Conservation (phyloP, 306 rosid species). For the Cicer bijugum region DNA sequence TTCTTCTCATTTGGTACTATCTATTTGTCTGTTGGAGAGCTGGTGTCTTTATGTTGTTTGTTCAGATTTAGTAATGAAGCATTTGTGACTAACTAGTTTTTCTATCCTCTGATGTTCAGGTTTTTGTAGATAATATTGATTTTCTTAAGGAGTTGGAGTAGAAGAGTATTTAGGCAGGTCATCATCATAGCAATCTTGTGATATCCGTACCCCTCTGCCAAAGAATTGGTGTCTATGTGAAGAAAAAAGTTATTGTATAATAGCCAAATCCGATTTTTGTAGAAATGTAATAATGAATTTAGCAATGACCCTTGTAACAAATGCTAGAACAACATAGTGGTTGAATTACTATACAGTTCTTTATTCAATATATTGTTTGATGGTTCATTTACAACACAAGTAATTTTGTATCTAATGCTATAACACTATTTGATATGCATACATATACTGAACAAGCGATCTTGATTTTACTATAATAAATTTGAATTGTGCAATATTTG, state of each 20-base stretch:
- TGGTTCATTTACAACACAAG: neutral
- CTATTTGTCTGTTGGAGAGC: slow-evolving; percentile 37
- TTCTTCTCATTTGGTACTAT: slow-evolving; percentile 20
- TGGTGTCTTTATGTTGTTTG: neutral
- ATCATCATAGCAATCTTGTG: slow-evolving; percentile 35
- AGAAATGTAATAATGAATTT: slow-evolving; percentile 55
- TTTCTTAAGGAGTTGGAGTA: slow-evolving; percentile 92
- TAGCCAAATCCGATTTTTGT: slow-evolving; percentile 65
- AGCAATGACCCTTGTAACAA: slow-evolving; percentile 39
- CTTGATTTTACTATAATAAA: neutral
- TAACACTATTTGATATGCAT: neutral
- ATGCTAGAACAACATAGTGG: slow-evolving; percentile 1
- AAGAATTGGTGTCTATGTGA: slow-evolving; percentile 42
- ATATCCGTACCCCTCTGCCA: slow-evolving; percentile 43
- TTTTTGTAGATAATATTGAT: slow-evolving; percentile 95
- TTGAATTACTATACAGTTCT: slow-evolving; percentile 9
- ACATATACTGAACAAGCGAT: neutral
- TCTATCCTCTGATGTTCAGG: slow-evolving; percentile 57
- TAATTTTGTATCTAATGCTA: neutral
- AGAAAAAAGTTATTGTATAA: slow-evolving; percentile 47
- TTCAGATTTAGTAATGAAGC: slow-evolving; percentile 36
- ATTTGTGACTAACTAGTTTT: slow-evolving; percentile 39
- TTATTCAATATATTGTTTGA: slow-evolving; percentile 7
- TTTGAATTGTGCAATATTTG: neutral
- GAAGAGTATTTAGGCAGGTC: slow-evolving; percentile 48